Conservation (phyloP, 257 asterid species). For the Fraxinus anomala region DNA sequence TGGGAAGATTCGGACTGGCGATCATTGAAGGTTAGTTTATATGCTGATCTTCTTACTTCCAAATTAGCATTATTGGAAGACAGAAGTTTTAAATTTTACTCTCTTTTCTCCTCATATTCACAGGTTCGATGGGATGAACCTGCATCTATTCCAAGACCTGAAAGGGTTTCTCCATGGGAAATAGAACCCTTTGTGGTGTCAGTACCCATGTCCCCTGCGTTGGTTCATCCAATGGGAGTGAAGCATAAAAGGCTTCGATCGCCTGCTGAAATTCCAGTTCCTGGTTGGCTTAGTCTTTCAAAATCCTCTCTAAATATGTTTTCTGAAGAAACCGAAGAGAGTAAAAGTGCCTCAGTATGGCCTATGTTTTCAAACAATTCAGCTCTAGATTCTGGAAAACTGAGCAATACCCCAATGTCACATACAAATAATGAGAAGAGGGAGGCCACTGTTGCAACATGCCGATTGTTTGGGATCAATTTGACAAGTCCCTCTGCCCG, state of each 20-base stretch:
- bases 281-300: slow-evolving; percentile 41
- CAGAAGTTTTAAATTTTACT: not conserved
- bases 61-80: not conserved
- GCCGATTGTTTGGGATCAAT: slow-evolving; percentile 84
- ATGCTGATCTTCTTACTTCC: not conserved
- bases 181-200: slow-evolving; percentile 58
- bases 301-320: slow-evolving; percentile 22
- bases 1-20: slow-evolving; percentile 55
- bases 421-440: slow-evolving; percentile 42
- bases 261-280: slow-evolving; percentile 42
- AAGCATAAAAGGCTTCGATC: slow-evolving; percentile 64
- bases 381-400: slow-evolving; percentile 34
- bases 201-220: slow-evolving; percentile 32
- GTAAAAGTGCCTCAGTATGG: slow-evolving; percentile 61
- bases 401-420: slow-evolving; percentile 34
- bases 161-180: slow-evolving; percentile 64
- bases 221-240: slow-evolving; percentile 37
- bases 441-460: slow-evolving; percentile 43
- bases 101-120: slow-evolving; percentile 1
- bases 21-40: slow-evolving; percentile 41
- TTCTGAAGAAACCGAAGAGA: slow-evolving; percentile 57
- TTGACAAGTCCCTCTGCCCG: slow-evolving; percentile 57
- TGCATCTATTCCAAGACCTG: slow-evolving; percentile 46
- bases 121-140: slow-evolving; percentile 68
- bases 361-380: slow-evolving; percentile 47